Conservation (phyloP, 257 asterid genomes). For the Schizonepeta tenuifolia region DNA sequence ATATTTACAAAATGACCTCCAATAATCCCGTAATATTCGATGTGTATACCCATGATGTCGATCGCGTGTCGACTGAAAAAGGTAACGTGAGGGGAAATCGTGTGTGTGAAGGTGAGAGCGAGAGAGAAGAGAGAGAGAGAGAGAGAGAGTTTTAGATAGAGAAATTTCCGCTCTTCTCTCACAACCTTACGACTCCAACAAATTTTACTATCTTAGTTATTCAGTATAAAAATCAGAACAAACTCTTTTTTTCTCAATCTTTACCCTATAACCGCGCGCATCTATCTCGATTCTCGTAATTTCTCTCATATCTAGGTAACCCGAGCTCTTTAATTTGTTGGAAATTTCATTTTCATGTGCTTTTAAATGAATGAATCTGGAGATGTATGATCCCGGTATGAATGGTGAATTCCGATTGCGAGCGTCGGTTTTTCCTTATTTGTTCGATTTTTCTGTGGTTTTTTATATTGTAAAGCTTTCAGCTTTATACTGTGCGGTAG, state of each 20-base stretch:
- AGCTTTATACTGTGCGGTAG: slow-evolving; percentile 2
- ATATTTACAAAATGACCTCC: slow-evolving; percentile 26
- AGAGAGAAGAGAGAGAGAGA: slow-evolving; percentile 18
- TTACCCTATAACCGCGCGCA: slow-evolving; percentile 20
- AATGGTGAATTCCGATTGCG: neutral
- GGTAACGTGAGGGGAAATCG: slow-evolving; percentile 10
- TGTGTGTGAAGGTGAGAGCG: slow-evolving; percentile 18
- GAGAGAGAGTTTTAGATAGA: too few relatives aligned
- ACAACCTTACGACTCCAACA: slow-evolving; percentile 30
- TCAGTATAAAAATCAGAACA: neutral
- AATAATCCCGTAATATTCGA: slow-evolving; percentile 18
- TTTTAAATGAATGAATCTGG: slow-evolving; percentile 1
- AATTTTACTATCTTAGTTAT: neutral
- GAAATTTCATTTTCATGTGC: neutral
- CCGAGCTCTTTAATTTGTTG: neutral
- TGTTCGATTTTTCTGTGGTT: neutral
- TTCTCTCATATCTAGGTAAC: slow-evolving; percentile 37
- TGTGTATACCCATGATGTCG: neutral
- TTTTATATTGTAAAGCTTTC: neutral
- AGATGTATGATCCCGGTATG: neutral
- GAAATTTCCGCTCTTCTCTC: slow-evolving; percentile 38
- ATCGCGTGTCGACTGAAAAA: neutral
- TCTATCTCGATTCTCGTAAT: slow-evolving; percentile 22
- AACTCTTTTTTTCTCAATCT: slow-evolving; percentile 8
- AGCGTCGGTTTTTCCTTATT: neutral